phyloP scores from a whole-genome alignment of 2,329 filamentous ascomycete genomes.

The Phyllosticta ampelicida region DNA sequence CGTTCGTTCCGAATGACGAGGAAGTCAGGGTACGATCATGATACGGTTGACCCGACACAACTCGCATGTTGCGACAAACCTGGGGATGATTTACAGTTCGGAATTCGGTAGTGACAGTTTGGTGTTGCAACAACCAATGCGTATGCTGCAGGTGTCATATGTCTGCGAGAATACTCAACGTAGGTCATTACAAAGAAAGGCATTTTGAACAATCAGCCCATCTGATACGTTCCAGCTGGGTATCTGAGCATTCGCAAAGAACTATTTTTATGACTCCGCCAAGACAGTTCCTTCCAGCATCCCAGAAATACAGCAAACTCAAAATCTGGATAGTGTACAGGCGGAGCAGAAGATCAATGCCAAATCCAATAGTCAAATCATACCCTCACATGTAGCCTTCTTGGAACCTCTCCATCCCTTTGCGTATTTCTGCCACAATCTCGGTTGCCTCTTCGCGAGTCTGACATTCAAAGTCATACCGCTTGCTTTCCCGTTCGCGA shows the following conservation, averaged over 20 bases:
- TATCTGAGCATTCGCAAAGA: slow-evolving; percentile 4
- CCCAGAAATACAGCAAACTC: neutral
- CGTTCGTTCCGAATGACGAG: neutral
- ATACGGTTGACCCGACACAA: neutral
- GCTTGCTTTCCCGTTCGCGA: slow-evolving; percentile 63
- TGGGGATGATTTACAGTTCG: neutral
- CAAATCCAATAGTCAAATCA: neutral
- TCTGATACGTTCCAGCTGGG: neutral
- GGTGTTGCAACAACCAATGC: neutral
- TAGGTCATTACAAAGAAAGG: neutral
- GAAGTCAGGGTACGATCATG: neutral
- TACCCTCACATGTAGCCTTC: slow-evolving; percentile 3
- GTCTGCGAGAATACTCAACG: neutral
- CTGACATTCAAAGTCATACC: slow-evolving; percentile 77
- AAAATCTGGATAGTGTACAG: neutral
- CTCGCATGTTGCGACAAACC: neutral
- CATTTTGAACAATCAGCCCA: neutral
- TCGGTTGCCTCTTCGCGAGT: slow-evolving; percentile 62
- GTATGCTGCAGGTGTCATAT: neutral
- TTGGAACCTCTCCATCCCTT: slow-evolving; percentile 10
- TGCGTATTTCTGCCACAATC: slow-evolving; percentile 59
- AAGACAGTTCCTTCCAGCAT: neutral
- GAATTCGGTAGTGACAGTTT: neutral
- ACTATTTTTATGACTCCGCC: neutral
- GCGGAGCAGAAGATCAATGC: neutral